These are phyloP conservation scores for Euptelea pleiosperma DNA, from an alignment of 164 flowering plant genomes.

Conservation along the genomic window DNA sequence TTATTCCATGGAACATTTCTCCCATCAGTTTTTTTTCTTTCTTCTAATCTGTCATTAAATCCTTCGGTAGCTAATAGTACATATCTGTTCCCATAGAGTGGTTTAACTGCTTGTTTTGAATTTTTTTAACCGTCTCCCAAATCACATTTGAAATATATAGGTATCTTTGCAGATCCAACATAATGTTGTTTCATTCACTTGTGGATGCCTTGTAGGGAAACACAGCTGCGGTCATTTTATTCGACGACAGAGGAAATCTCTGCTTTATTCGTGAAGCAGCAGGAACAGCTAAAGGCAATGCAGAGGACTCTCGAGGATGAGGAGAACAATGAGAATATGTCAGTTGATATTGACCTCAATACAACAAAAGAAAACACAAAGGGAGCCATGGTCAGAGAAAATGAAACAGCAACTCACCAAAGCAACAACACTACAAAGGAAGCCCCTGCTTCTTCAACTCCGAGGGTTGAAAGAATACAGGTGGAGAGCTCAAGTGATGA, in stretches of 20 bases:
- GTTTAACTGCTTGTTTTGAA: neutral
- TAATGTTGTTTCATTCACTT: neutral
- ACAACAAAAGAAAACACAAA: slow-evolving; percentile 16
- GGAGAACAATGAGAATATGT: slow-evolving; percentile 71
- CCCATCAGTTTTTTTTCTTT: too few relatives aligned
- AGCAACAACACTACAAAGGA: slow-evolving; percentile 34
- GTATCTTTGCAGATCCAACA: neutral
- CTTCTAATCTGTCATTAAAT: too few relatives aligned
- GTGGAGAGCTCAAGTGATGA: slow-evolving; percentile 48
- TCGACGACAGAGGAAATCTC: slow-evolving; percentile 96
- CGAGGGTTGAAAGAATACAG: slow-evolving; percentile 33
- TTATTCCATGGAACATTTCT: too few relatives aligned
- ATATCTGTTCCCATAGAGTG: neutral
- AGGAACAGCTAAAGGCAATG: slow-evolving; percentile 93
- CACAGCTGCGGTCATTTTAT: slow-evolving; percentile 93
- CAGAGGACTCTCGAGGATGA: slow-evolving; percentile 93
- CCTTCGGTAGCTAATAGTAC: too few relatives aligned
- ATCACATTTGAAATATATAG: neutral
- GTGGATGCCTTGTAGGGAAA: slow-evolving; percentile 62
- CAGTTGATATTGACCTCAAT: slow-evolving; percentile 54
- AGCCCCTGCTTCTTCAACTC: slow-evolving; percentile 47
- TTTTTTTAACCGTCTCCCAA: neutral
- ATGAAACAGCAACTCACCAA: slow-evolving; percentile 13
- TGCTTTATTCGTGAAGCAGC: slow-evolving; percentile 74
- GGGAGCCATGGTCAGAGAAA: slow-evolving; percentile 23